These are phyloP conservation scores for Solanum hybrid DNA, from an alignment of 305 asterid species.

Conservation along the genomic window DNA sequence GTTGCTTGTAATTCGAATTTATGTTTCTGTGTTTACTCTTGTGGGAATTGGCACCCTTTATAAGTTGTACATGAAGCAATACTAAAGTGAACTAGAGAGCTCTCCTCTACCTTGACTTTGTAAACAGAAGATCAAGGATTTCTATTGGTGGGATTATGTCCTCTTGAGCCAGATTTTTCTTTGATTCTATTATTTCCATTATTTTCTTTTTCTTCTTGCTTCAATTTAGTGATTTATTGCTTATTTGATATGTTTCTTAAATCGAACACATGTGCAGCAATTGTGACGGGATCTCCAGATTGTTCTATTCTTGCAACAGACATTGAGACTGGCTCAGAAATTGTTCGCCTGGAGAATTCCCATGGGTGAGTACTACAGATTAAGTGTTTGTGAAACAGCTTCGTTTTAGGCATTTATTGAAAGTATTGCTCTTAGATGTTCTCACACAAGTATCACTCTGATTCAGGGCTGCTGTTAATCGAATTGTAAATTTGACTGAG, in stretches of 20 bases:
- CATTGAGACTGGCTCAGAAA: slow-evolving; percentile 67
- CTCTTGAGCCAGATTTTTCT: neutral
- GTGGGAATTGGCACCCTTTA: neutral
- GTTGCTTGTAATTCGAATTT: neutral
- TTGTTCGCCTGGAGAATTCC: slow-evolving; percentile 57
- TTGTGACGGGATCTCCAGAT: slow-evolving; percentile 84
- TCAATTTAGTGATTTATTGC: neutral
- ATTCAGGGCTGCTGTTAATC: slow-evolving; percentile 74
- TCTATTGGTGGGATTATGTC: neutral
- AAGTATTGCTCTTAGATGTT: neutral
- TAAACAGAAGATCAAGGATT: neutral
- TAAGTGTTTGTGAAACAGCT: neutral
- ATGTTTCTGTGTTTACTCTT: neutral
- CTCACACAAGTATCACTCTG: slow-evolving; percentile 1
- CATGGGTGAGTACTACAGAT: slow-evolving; percentile 50
- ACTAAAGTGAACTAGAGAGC: neutral
- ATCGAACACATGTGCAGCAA: slow-evolving; percentile 30
- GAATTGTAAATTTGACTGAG: slow-evolving; percentile 70
- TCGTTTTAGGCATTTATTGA: neutral
- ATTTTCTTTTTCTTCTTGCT: neutral
- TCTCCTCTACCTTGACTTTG: neutral
- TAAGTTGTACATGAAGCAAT: neutral
- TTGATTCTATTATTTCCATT: neutral
- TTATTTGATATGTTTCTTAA: neutral
- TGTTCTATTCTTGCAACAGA: slow-evolving; percentile 84